Evolutionary conservation across 2,329 filamentous ascomycete genomes (phyloP).

Genomic region (Acephala macrosclerotiorum): DNA sequence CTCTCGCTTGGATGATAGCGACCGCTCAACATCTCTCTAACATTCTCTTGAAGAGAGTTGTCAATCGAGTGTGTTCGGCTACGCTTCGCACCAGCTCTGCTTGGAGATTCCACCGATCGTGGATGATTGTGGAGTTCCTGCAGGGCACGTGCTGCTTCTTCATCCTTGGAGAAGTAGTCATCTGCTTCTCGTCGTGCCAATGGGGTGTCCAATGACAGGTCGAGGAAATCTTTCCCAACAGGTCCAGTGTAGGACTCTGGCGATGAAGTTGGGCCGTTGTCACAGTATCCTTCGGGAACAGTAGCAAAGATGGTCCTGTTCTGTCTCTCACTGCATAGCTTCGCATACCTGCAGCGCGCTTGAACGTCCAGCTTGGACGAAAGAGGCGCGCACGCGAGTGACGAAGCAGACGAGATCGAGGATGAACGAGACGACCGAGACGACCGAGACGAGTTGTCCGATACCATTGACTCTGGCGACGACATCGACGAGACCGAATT

Average conservation of each 20-base stretch:
- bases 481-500: conserved; percentile 69
- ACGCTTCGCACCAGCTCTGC: conserved; percentile 60
- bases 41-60: conserved; percentile 69
- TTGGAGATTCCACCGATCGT: conserved; percentile 48
- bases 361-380: conserved; percentile 63
- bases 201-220: conserved; percentile 57
- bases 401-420: conserved; percentile 69
- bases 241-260: conserved; percentile 64
- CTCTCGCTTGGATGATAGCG: conserved; percentile 36
- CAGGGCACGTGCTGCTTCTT: conserved; percentile 63
- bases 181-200: conserved; percentile 55
- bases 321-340: conserved; percentile 63
- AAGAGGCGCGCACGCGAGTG: conserved; percentile 64
- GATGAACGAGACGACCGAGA: conserved; percentile 66
- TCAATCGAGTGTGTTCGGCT: conserved; percentile 66
- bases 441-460: conserved; percentile 59
- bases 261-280: conserved; percentile 59
- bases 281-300: conserved; percentile 63
- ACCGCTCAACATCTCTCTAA: conserved; percentile 65
- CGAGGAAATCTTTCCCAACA: conserved; percentile 58
- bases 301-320: conserved; percentile 62
- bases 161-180: conserved; percentile 50
- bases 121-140: conserved; percentile 67
- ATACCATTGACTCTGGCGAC: conserved; percentile 73
- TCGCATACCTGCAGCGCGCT: conserved; percentile 70